Evolutionary conservation across 257 asterid species (phyloP).

Genomic region (Dorcoceras hygrometricum): DNA sequence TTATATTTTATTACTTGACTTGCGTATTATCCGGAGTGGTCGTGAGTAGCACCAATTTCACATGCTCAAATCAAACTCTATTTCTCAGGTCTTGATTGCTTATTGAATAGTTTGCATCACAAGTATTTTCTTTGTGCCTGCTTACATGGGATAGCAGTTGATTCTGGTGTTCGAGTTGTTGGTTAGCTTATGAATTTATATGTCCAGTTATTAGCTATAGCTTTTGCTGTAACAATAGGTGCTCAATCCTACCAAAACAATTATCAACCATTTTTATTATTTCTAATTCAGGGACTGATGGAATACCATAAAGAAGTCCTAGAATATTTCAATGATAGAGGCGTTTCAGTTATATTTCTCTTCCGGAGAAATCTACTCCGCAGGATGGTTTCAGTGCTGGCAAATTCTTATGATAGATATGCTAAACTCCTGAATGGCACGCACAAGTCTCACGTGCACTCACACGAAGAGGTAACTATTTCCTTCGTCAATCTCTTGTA

Average conservation of each 20-base stretch:
- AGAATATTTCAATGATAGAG: slow-evolving; percentile 51
- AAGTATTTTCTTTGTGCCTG: background rate
- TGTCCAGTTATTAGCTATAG: background rate
- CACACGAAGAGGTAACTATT: slow-evolving; percentile 50
- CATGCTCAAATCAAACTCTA: background rate
- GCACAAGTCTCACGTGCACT: slow-evolving; percentile 81
- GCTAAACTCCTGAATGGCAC: slow-evolving; percentile 73
- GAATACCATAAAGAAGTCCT: slow-evolving; percentile 51
- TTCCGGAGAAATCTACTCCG: slow-evolving; percentile 67
- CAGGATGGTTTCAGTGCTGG: slow-evolving; percentile 65
- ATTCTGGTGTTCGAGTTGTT: background rate
- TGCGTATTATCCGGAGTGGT: background rate
- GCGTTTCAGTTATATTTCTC: slow-evolving; percentile 60
- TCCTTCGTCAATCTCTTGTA: background rate
- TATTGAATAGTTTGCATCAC: background rate
- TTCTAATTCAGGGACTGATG: slow-evolving; percentile 57
- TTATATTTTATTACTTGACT: too few relatives aligned
- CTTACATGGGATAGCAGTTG: background rate
- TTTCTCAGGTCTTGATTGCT: background rate
- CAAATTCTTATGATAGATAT: slow-evolving; percentile 61
- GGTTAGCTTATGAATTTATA: background rate
- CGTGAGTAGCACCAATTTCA: background rate
- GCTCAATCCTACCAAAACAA: background rate
- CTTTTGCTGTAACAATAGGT: background rate
- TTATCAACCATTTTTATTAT: background rate